Evolutionary conservation across 225 moss, liverwort and hornwort genomes (phyloP), one percentile per base, ranked within the genome.

Genomic region (Thuidium tamariscinum): DNA sequence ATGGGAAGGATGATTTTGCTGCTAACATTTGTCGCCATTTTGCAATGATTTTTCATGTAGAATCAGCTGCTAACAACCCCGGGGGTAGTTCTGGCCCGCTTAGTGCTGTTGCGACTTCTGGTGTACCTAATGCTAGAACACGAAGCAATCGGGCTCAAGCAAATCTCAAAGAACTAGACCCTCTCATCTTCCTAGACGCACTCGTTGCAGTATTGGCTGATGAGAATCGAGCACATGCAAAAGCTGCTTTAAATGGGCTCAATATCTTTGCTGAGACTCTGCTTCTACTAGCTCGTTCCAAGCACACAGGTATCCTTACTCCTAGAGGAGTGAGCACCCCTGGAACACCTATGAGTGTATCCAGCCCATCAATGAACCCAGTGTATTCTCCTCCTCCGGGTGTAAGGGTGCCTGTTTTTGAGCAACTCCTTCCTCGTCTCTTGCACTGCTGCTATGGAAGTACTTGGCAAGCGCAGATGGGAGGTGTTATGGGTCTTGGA

Each of bases 401-500:
- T 86, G 96, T 99, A 34, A 93, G 97, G 84, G 97, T 99, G 84
- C 97, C 99, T 76, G 99, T 99, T 56, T 99, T 99, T 88, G 99
- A 99, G 89, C 99, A 99, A 92, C 96, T 99, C 84, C 95, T 99
- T 72, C 99, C 99, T 87, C 95, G 99, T 65, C 96, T 99, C 71
- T 90, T 99, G 92, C 99, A 99, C 85, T 99, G 99, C 80, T 99
- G 99, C 89, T 99, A 99, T 89, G 99, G 97, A 26, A 99, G 99
- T 90, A 95, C 99, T 74, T 99, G 99, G 99, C 99, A 99, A 89
- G 96, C 99, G 79, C 99, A 99, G 89, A 99, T 99, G 99, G 99
- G 99, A 86, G 99, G 99, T 88, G 97, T 99, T 44, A 99, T 99
- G 92, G 99, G 99, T 82, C 91, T 99, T 88, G 99, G 99, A 87